phyloP scores from a whole-genome alignment of 495 filamentous ascomycete genomes.

The Daldinia caldariorum region DNA sequence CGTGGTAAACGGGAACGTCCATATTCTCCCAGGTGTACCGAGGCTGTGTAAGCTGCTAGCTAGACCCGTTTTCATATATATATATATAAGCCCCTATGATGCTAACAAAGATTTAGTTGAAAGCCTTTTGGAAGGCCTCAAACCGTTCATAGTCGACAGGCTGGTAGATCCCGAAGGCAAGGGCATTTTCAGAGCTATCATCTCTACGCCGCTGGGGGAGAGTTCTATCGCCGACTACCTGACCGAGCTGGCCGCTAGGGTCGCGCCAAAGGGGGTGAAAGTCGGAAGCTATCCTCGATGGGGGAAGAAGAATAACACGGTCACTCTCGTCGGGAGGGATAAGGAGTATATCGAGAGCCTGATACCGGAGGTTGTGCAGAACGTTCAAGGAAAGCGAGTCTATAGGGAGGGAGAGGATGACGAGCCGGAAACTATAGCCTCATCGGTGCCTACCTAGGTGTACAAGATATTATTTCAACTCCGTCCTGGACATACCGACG shows the following conservation, averaged over 20 bases:
- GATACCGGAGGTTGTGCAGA: conserved; percentile 59
- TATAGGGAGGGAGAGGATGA: conserved; percentile 60
- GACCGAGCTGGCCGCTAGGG: conserved; percentile 77
- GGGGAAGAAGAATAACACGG: conserved; percentile 87
- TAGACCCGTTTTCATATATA: too few species aligned
- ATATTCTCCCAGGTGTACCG: conserved; percentile 93
- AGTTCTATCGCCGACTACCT: conserved; percentile 84
- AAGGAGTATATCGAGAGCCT: conserved; percentile 60
- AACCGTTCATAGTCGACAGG: conserved; percentile 71
- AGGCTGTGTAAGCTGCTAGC: conserved; percentile 65
- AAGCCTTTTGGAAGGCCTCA: conserved; percentile 77
- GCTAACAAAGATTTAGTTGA: conserved; percentile 60
- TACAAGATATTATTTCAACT: background rate
- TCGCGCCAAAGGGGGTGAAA: conserved; percentile 79
- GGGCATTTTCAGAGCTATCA: conserved; percentile 76
- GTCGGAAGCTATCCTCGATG: conserved; percentile 97
- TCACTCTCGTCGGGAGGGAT: conserved; percentile 85
- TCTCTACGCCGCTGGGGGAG: conserved; percentile 88
- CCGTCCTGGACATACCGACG: background rate
- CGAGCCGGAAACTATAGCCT: conserved; percentile 25
- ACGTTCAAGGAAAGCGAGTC: conserved; percentile 58
- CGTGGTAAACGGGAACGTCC: conserved; percentile 89
- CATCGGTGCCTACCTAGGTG: background rate
- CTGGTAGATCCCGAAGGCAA: conserved; percentile 81
- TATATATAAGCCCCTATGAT: background rate